Conservation (phyloP, 208 protist species). For the Naegleria lovaniensis region DNA sequence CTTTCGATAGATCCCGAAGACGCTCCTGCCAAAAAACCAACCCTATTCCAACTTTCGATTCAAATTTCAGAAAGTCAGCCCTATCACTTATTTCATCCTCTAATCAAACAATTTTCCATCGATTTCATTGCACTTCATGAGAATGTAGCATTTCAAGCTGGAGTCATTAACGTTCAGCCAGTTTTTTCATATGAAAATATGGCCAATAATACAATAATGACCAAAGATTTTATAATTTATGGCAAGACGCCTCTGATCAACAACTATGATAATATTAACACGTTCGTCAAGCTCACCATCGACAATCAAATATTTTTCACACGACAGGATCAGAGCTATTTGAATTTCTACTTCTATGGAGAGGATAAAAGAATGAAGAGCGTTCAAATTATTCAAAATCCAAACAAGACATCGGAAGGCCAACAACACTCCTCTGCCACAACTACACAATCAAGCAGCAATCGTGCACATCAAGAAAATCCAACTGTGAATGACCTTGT, state of each 20-base stretch:
- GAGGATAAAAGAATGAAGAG: not conserved
- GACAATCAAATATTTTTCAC: not conserved
- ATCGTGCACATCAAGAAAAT: not conserved
- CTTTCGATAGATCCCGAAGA: not conserved
- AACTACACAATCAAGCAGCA: not conserved
- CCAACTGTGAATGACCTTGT: not conserved
- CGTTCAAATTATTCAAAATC: not conserved
- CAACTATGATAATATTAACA: not conserved
- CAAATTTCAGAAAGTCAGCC: not conserved
- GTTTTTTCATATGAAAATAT: not conserved
- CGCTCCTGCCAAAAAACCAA: not conserved
- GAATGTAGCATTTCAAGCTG: not conserved
- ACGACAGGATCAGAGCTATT: not conserved
- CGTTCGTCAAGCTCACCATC: not conserved
- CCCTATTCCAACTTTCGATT: not conserved
- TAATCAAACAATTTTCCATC: not conserved
- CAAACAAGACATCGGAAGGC: not conserved
- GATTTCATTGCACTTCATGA: not conserved
- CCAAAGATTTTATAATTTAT: not conserved
- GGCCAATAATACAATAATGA: not conserved
- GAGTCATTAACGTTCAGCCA: not conserved
- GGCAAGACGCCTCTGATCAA: not conserved
- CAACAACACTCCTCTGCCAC: not conserved
- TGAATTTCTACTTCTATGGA: not conserved
- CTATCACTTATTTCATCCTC: not conserved